A percentile compares a stretch with the other conserved stretches of the same genome.
These are phyloP conservation scores for Eutypella sp. DNA, from an alignment of 2,329 filamentous ascomycete genomes.

Conservation along the genomic window DNA sequence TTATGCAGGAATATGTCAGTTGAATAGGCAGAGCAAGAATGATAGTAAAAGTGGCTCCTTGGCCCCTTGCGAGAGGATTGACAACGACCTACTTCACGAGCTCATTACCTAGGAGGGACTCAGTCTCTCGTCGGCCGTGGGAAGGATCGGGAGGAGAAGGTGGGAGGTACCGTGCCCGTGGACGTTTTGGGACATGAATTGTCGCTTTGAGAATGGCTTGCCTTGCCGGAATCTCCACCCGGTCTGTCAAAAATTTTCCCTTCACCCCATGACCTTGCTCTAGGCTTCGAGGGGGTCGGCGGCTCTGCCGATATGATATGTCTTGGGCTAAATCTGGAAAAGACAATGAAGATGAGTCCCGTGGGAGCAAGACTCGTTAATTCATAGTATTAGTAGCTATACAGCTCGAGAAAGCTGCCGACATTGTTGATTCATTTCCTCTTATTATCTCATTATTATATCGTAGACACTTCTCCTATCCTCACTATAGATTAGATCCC, in stretches of 20 bases:
- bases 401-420: constrained; percentile 5
- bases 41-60: constrained; percentile 4
- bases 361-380: constrained; percentile 7
- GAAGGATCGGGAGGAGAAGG: constrained; percentile 9
- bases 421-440: constrained; percentile 7
- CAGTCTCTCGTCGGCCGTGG: not conserved
- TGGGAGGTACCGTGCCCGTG: constrained; percentile 12
- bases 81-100: not conserved
- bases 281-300: constrained; percentile 1
- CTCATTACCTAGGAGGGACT: not conserved
- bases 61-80: not conserved
- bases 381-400: constrained; percentile 17
- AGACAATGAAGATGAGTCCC: constrained; percentile 13
- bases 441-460: constrained; percentile 4
- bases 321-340: constrained; percentile 11
- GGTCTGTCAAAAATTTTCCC: constrained; percentile 20
- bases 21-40: constrained; percentile 9
- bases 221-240: constrained; percentile 25
- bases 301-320: constrained; percentile 7
- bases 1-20: constrained; percentile 1
- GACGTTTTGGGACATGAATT: constrained; percentile 10
- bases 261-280: constrained; percentile 11
- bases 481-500: not conserved
- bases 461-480: no score
- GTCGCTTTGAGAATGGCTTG: constrained; percentile 21